Base-by-base conservation (phyloP, 306 rosid genomes). In the Neltuma alba region DNA sequence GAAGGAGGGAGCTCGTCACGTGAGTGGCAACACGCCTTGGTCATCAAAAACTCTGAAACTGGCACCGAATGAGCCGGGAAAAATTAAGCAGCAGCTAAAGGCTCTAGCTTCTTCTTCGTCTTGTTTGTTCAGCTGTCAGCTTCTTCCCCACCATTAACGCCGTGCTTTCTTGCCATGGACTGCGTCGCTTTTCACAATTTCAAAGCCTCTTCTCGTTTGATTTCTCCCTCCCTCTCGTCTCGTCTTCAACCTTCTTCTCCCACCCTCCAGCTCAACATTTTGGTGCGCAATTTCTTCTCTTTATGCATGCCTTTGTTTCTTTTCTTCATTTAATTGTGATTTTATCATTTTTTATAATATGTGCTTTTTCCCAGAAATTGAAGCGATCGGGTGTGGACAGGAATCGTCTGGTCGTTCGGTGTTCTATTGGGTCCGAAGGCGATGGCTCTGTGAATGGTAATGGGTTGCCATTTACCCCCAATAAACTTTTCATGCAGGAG, bases 401-500 rank as follows among this genome's bases (percentile, higher is more conserved):
- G 86, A 85, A 86, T 82, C 89, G 85, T 33, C 61, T 79, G 27
- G 66, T 85, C 64, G 86, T 85, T n/a, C 85, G 89, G 65, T 93
- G 86, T 58, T 79, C 84, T 87, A 82, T 86, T 84, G 94, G 91
- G 65, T 83, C 86, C 25, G 89, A 86, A 58, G 94, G 80, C 81
- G 83, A 84, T 83, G 87, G 85, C 77, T 78, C 92, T 40, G 65
- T 81, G 67, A 83, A 90, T 74, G 65, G 79, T 61, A 83, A 90
- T 67, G 94, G 93, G 28, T 86, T 88, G 79, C 86, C 90, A 28
- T 60, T 78, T 65, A 82, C 90, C 58, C 92, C 98, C 84, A 91
- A 87, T 83, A 91, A 89, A 78, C 93, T 93, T 81, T 96, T 96
- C 79, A 76, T 86, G 87, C 90, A 91, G 50, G 99, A 96, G 99